Evolutionary conservation across 2,329 filamentous ascomycete genomes (phyloP).

Genomic region (Colletotrichum sp.): DNA sequence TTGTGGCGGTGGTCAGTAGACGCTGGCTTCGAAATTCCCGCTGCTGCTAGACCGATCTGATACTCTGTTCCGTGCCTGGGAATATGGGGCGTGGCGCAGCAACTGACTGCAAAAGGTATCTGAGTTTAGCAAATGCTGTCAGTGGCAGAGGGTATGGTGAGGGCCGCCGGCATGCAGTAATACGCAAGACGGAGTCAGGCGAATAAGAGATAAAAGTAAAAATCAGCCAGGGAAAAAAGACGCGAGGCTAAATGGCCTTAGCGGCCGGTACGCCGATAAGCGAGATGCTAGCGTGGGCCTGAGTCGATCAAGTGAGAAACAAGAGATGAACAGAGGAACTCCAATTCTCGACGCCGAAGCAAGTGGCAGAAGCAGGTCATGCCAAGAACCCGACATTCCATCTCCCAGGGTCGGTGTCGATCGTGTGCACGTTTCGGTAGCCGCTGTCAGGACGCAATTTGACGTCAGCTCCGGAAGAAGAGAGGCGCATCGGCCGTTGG

Average conservation of each 20-base stretch:
- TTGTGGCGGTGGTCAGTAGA: neutral
- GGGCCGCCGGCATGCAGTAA: neutral
- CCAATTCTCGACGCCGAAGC: neutral
- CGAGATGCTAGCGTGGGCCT: conserved; percentile 8
- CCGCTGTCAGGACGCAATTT: neutral
- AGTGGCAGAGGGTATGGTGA: neutral
- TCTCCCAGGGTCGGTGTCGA: neutral
- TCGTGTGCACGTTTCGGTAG: neutral
- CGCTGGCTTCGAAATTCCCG: neutral
- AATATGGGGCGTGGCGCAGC: neutral
- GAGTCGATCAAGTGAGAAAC: neutral
- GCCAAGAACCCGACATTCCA: neutral
- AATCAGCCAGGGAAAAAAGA: neutral
- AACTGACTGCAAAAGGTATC: neutral
- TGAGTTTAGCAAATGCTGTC: neutral
- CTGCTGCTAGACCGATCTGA: neutral
- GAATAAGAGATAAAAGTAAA: conserved; percentile 2
- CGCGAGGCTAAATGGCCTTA: conserved; percentile 9
- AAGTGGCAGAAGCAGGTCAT: neutral
- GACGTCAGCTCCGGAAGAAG: neutral
- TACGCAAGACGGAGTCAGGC: neutral
- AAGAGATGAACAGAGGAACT: neutral
- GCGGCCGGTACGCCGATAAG: conserved; percentile 18
- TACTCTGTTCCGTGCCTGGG: neutral
- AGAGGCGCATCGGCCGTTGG: neutral